Percentiles rank a stretch among this genome's conserved stretches.
Evolutionary conservation across 2,329 filamentous ascomycete species (phyloP).

Genomic region (Alternaria conjuncta): DNA sequence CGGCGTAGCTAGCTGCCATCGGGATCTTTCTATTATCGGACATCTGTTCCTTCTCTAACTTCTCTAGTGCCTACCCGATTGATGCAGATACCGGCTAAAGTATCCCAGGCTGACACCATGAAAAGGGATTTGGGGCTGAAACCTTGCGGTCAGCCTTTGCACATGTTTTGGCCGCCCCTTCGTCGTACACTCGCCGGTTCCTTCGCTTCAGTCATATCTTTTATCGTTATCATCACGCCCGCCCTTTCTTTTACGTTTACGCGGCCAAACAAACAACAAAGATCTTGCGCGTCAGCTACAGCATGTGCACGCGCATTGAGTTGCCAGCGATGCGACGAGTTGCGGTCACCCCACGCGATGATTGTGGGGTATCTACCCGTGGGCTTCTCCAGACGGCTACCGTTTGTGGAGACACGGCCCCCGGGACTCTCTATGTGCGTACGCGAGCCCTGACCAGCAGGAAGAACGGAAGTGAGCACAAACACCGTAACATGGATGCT

Average conservation of each 20-base stretch:
- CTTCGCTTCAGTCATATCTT: background rate
- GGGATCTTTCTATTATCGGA: background rate
- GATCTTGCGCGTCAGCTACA: background rate
- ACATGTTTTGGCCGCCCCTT: background rate
- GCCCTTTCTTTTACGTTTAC: background rate
- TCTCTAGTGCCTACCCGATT: background rate
- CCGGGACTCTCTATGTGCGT: background rate
- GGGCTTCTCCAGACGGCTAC: background rate
- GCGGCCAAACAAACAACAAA: background rate
- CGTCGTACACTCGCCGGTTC: background rate
- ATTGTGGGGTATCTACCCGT: background rate
- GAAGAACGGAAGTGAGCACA: background rate
- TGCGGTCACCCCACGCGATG: background rate
- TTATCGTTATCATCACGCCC: background rate
- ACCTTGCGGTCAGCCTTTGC: background rate
- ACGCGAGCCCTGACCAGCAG: background rate
- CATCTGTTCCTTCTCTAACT: background rate
- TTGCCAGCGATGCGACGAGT: background rate
- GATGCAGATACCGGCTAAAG: background rate
- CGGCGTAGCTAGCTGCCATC: background rate
- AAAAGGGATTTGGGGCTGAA: background rate
- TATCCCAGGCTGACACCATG: background rate
- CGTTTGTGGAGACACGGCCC: constrained; percentile 1
- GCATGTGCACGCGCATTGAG: background rate
- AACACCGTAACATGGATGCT: background rate